phyloP scores from a whole-genome alignment of 2,329 filamentous ascomycete species.

The Pyrenophora seminiperda region DNA sequence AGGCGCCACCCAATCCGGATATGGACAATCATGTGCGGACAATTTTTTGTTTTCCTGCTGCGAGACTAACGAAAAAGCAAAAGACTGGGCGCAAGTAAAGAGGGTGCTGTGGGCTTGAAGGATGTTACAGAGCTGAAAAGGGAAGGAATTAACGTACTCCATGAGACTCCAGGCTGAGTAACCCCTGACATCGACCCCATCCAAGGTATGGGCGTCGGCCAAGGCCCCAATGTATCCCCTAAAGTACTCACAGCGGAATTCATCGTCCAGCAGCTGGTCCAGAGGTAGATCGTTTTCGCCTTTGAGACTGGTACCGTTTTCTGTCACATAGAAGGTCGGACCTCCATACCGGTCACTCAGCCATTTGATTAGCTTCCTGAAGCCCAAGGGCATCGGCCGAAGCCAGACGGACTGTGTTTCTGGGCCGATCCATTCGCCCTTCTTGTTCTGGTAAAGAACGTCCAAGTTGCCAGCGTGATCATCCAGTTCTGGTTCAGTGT shows the following conservation, averaged over 20 bases:
- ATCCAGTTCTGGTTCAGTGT: conserved; percentile 62
- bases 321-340: conserved; percentile 84
- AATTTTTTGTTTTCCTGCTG: too few species aligned
- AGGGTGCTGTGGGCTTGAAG: neutral
- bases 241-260: conserved; percentile 82
- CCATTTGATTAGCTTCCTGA: conserved; percentile 67
- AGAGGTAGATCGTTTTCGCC: conserved; percentile 76
- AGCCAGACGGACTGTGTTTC: conserved; percentile 86
- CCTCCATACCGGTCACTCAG: conserved; percentile 72
- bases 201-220: conserved; percentile 70
- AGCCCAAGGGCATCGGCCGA: conserved; percentile 74
- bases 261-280: conserved; percentile 76
- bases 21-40: neutral
- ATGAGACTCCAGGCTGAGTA: conserved; percentile 89
- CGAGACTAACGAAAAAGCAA: neutral
- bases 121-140: conserved; percentile 10
- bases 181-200: conserved; percentile 77
- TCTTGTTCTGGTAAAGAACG: conserved; percentile 71
- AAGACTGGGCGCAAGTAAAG: neutral
- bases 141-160: conserved; percentile 61
- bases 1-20: conserved; percentile 1
- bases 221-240: conserved; percentile 76
- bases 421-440: conserved; percentile 74
- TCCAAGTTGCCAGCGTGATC: conserved; percentile 81
- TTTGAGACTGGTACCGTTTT: conserved; percentile 85